These are phyloP conservation scores for Prototheca wickerhamii DNA, from an alignment of 163 green algal genomes.

Conservation along the genomic window DNA sequence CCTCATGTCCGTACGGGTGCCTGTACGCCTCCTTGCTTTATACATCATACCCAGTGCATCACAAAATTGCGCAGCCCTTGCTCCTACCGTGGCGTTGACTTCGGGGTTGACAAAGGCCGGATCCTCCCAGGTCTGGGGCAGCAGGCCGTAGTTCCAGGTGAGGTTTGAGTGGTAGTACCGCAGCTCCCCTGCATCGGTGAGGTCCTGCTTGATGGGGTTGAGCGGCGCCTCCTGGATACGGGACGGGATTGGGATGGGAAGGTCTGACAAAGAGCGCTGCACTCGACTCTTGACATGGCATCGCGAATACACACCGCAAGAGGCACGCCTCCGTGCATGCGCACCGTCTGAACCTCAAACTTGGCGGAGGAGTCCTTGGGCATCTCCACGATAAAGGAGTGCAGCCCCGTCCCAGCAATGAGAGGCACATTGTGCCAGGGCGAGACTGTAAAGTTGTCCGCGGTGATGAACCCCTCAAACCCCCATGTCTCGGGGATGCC, in stretches of 20 bases:
- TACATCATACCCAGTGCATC: no score
- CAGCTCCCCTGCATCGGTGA: conserved; percentile 96
- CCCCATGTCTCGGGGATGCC: conserved; percentile 60
- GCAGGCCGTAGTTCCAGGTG: conserved; percentile 99
- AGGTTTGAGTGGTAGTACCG: conserved; percentile 99
- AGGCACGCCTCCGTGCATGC: no score
- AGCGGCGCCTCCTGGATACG: conserved; percentile 89
- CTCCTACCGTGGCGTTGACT: conserved; percentile 42
- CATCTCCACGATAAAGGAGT: conserved; percentile 98
- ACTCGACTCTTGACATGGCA: neutral
- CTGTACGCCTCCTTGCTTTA: no score
- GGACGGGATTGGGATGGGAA: no score
- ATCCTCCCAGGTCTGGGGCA: conserved; percentile 99
- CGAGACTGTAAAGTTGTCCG: conserved; percentile 66
- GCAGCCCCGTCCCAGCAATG: conserved; percentile 61
- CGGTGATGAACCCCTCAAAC: conserved; percentile 81
- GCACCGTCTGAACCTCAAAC: conserved; percentile 94
- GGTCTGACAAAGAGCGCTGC: neutral
- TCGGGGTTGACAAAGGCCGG: conserved; percentile 70
- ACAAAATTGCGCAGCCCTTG: neutral
- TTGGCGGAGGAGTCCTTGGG: conserved; percentile 94
- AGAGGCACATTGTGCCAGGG: conserved; percentile 98
- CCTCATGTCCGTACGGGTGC: no score
- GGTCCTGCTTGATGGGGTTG: conserved; percentile 98
- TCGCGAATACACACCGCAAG: no score